Conservation (phyloP, 2,329 filamentous ascomycete species). For the Cercospora janseana region DNA sequence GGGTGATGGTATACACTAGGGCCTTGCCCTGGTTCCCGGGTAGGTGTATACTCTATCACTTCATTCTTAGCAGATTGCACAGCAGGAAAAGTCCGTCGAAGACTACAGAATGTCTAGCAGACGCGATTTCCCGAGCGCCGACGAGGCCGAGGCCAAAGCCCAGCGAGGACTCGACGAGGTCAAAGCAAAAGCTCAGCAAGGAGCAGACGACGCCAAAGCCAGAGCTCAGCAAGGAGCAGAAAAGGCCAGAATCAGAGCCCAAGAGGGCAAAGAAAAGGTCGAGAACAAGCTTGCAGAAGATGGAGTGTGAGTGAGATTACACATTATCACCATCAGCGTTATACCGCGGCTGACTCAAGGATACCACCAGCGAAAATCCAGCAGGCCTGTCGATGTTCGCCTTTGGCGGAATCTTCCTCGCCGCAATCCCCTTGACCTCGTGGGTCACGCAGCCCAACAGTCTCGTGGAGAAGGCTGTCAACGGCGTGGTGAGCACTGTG, state of each 20-base stretch:
- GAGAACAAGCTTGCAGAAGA: constrained; percentile 28
- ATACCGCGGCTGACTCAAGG: background rate
- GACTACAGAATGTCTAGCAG: constrained; percentile 2
- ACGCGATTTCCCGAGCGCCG: constrained; percentile 12
- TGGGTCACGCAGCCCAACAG: constrained; percentile 31
- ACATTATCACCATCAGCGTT: no score
- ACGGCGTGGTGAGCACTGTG: constrained; percentile 28
- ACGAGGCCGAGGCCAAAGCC: constrained; percentile 18
- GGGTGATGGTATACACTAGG: constrained; percentile 2
- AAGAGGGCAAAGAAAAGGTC: constrained; percentile 20
- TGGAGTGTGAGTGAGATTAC: constrained; percentile 35
- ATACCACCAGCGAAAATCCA: constrained; percentile 26
- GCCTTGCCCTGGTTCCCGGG: background rate
- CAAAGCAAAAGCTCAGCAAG: no score
- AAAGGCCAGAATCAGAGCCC: constrained; percentile 14
- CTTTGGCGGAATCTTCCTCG: constrained; percentile 33
- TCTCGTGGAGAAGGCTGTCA: constrained; percentile 32
- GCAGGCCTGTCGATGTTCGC: constrained; percentile 29
- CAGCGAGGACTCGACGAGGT: no score
- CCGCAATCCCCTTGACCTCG: constrained; percentile 32
- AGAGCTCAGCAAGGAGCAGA: no score
- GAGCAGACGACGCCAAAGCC: no score
- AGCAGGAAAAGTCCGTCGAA: background rate
- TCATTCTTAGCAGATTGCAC: background rate
- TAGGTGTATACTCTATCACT: background rate